A percentile compares a stretch with the other conserved stretches of the same genome.
These are phyloP conservation scores for Ophiocordyceps unilateralis DNA, from an alignment of 2,329 filamentous ascomycete genomes.

Conservation along the genomic window DNA sequence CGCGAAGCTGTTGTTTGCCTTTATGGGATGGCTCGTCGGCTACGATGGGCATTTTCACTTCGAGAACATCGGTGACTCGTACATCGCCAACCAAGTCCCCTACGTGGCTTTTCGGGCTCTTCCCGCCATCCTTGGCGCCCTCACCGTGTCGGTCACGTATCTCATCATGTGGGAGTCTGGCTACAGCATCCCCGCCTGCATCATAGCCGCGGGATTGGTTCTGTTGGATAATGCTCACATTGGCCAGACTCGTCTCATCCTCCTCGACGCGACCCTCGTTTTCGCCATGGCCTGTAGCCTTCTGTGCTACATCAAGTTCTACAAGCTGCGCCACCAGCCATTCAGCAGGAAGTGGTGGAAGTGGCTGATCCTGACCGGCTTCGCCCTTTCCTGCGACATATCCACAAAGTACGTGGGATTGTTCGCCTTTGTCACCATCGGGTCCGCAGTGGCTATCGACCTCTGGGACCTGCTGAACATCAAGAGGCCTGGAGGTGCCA, in stretches of 20 bases:
- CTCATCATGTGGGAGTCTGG: slow-evolving; percentile 99
- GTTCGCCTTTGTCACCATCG: slow-evolving; percentile 95
- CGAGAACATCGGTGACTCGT: slow-evolving; percentile 98
- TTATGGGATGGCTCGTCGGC: slow-evolving; percentile 93
- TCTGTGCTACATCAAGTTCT: slow-evolving; percentile 90
- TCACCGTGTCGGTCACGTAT: slow-evolving; percentile 89
- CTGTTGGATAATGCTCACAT: slow-evolving; percentile 97
- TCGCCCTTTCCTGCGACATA: slow-evolving; percentile 90
- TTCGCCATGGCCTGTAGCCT: slow-evolving; percentile 93
- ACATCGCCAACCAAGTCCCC: slow-evolving; percentile 90
- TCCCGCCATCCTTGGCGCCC: slow-evolving; percentile 75
- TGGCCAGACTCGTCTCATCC: slow-evolving; percentile 85
- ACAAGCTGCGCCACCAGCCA: slow-evolving; percentile 78
- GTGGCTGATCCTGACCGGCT: slow-evolving; percentile 89
- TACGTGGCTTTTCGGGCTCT: slow-evolving; percentile 92
- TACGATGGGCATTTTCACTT: slow-evolving; percentile 97
- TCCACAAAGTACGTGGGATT: slow-evolving; percentile 95
- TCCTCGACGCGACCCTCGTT: slow-evolving; percentile 85
- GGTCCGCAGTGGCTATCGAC: slow-evolving; percentile 83
- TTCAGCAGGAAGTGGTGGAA: slow-evolving; percentile 99
- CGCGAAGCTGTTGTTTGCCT: slow-evolving; percentile 91
- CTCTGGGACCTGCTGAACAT: slow-evolving; percentile 89
- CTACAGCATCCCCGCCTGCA: slow-evolving; percentile 83
- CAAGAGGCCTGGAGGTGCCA: slow-evolving; percentile 65
- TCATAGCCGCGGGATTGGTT: slow-evolving; percentile 70